Base-by-base conservation (phyloP, 371 early-diverging fungal species). In the Mortierella sp. region DNA sequence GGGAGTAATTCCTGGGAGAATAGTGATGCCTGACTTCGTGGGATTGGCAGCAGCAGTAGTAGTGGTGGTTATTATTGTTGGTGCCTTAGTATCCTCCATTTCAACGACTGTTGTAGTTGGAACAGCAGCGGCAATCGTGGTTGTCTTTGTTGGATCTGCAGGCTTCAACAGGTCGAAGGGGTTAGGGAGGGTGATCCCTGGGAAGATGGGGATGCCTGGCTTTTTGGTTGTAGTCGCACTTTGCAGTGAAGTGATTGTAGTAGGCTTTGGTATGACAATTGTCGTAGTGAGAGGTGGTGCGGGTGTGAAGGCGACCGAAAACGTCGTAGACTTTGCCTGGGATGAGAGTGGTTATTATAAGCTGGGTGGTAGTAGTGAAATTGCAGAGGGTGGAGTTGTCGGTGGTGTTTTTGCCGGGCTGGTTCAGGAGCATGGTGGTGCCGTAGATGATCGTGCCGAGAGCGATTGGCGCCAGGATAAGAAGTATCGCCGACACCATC, bases 361-460 rank as follows among this genome's bases (percentile, higher is more conserved):
- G 16, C 16, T 40, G 64, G 19, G 41, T 40, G 2, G 64, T 40
- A 11, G 47, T 37, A 24, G 66, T 66, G 31, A 31, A 16, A 19
- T 58, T 58, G 66, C 45, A 24, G 2, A 47, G 37, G 24, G 10
- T 10, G 52, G 47, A 10, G 40, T 31, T 50, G 24, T 24, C 47
- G 4, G 22, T 22, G 19, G 34, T 34, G 8, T 68, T 68, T 39
- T 50, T 50, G 24, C 13, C 26, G 5, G 64, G 13, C 10, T 66
- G 34, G 2, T 58, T 45, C n/a, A 70, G 44, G 14, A 70, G 24
- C 29, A 70, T 4, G 1, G 63, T 47, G 40, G 64, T 41, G 48
- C 74, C 74, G 44, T 68, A 68, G 29, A 74, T 68, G 22, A 63
- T 26, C n/a, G 37, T 64, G 2, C 74, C 69, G 19, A 74, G 8